Evolutionary conservation across 805 yeast species (phyloP), one percentile per base, ranked within the genome.

Genomic region (Starmerella etchellsii): DNA sequence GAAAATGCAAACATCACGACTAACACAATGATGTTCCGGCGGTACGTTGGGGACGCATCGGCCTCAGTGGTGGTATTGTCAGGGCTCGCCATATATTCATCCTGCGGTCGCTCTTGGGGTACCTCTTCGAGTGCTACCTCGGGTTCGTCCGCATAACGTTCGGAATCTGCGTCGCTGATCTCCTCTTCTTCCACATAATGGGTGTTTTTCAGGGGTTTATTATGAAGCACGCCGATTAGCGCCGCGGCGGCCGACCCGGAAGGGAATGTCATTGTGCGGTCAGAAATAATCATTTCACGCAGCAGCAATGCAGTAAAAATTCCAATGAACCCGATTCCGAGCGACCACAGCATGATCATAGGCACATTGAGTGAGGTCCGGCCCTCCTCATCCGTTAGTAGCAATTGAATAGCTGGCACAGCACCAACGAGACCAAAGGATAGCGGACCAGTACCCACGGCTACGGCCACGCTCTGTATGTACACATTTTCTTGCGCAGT

Each of bases 231-330:
- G 1, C 87, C 74, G 18, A 88, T 88, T 50, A 88, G 66, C 2
- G 94, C 84, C 0, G 95, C 97, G 0, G 97, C 91, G 2, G 98
- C 97, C 48, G 82, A 74, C 0, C 98, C 98, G 31, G 94, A 81
- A 0, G 98, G 98, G 55, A 88, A 88, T 2, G 87, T 82, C 28
- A 91, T 68, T 54, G 82, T 82, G 53, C 85, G 95, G 52, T 73
- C 74, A n/a, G 85, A 73, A 27, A 88, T 78, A 16, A 87, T 94
- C 56, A 85, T 94, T 46, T 72, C 73, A 47, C 97, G 68, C 37
- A 88, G 64, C 1, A 95, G 88, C 22, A 88, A 75, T 2, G 97
- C 96, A 60, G 88, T 85, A 60, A 88, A 91, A 1, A 88, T 94
- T 1, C 98, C 98, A 63, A 88, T 87, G 44, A 85, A 81, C 0